phyloP scores from a whole-genome alignment of 768 basidiomycete genomes.

The Boletellus emodensis region DNA sequence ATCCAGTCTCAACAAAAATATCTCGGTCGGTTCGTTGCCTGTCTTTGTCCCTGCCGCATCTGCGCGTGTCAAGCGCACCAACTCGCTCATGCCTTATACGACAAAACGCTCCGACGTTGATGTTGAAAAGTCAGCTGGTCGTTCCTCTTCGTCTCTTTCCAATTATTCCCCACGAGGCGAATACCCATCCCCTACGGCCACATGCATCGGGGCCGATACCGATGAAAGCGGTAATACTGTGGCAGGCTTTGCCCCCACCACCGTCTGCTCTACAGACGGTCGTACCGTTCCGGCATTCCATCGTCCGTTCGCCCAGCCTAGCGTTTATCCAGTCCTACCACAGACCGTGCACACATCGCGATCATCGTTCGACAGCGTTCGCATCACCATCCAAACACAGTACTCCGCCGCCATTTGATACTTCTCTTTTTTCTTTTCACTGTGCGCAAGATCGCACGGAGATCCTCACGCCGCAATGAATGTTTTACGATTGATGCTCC shows the following conservation, averaged over 20 bases:
- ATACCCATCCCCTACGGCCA: too few species aligned
- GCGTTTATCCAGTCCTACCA: too few species aligned
- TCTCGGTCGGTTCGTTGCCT: slow-evolving; percentile 16
- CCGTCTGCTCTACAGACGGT: too few species aligned
- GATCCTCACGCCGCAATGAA: slow-evolving; percentile 7
- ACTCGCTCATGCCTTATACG: neutral
- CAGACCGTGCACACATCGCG: too few species aligned
- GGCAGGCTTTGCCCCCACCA: too few species aligned
- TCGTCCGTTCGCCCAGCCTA: too few species aligned
- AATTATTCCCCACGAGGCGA: slow-evolving; percentile 6
- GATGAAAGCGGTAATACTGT: too few species aligned
- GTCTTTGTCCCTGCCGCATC: slow-evolving; percentile 4
- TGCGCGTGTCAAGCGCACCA: slow-evolving; percentile 4
- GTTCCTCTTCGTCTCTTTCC: slow-evolving; percentile 13
- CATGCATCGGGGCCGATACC: too few species aligned
- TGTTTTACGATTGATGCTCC: slow-evolving; percentile 7
- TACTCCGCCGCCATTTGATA: slow-evolving; percentile 3
- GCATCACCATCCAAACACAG: slow-evolving; percentile 16
- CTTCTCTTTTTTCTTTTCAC: neutral
- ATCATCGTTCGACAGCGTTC: slow-evolving; percentile 5
- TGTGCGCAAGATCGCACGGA: slow-evolving; percentile 16
- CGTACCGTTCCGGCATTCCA: too few species aligned
- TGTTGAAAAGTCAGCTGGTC: slow-evolving; percentile 12
- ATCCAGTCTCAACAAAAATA: slow-evolving; percentile 5
- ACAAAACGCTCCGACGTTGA: slow-evolving; percentile 3